These are phyloP conservation scores for Emericellopsis terricola DNA, from an alignment of 495 filamentous ascomycete genomes.

Conservation along the genomic window DNA sequence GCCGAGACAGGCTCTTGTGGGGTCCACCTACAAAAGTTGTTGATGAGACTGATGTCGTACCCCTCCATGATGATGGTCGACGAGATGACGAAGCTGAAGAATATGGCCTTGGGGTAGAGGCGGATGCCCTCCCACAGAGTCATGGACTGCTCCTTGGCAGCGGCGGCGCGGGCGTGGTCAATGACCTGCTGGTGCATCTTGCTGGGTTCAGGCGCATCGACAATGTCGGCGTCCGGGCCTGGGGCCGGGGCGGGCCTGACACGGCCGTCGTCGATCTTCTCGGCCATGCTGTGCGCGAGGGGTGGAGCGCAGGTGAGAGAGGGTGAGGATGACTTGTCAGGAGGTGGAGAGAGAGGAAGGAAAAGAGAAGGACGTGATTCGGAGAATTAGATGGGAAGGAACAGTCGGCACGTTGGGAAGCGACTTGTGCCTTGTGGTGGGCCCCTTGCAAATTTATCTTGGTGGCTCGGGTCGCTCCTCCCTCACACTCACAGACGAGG, in stretches of 20 bases:
- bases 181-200: slow-evolving; percentile 21
- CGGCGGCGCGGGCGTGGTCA: slow-evolving; percentile 23
- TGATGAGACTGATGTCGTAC: slow-evolving; percentile 40
- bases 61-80: slow-evolving; percentile 49
- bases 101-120: slow-evolving; percentile 37
- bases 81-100: slow-evolving; percentile 41
- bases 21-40: slow-evolving; percentile 30
- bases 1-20: neutral
- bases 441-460: too few species aligned
- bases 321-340: neutral
- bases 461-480: too few species aligned
- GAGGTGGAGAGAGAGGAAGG: neutral
- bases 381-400: too few species aligned
- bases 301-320: neutral
- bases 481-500: too few species aligned
- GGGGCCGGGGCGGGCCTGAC: neutral
- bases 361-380: neutral
- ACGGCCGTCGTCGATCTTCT: neutral
- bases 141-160: slow-evolving; percentile 36
- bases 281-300: neutral
- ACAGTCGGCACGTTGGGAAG: too few species aligned
- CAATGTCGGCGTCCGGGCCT: neutral
- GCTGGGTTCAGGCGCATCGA: slow-evolving; percentile 5
- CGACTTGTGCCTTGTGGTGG: too few species aligned
- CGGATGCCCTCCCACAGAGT: slow-evolving; percentile 31